phyloP scores from a whole-genome alignment of 495 filamentous ascomycete genomes.

The Hypoxylon fragiforme region DNA sequence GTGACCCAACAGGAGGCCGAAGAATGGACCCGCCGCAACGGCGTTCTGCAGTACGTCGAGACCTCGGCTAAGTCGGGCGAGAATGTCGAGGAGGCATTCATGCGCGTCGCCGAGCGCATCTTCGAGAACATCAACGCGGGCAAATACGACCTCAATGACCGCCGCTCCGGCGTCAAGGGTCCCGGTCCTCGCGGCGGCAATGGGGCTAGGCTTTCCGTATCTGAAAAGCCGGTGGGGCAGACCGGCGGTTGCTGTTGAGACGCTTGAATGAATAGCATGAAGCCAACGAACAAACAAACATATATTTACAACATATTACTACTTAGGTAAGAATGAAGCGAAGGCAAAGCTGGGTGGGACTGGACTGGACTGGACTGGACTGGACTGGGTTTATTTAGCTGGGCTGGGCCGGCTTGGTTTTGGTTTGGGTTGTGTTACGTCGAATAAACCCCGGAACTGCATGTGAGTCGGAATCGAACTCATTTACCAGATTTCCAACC shows the following conservation, averaged over 20 bases:
- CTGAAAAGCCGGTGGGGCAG: slow-evolving; percentile 36
- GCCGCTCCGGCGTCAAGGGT: slow-evolving; percentile 86
- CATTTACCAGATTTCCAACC: too few relatives aligned
- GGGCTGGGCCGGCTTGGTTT: too few relatives aligned
- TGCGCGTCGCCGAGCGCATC: slow-evolving; percentile 90
- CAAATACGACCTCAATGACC: slow-evolving; percentile 91
- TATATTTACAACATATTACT: too few relatives aligned
- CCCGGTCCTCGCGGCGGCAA: slow-evolving; percentile 55
- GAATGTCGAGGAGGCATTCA: slow-evolving; percentile 88
- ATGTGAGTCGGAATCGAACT: too few relatives aligned
- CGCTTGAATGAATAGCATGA: neutral
- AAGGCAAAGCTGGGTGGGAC: too few relatives aligned
- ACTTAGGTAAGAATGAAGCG: too few relatives aligned
- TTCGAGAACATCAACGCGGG: slow-evolving; percentile 94
- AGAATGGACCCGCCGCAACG: slow-evolving; percentile 82
- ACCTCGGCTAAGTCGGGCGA: slow-evolving; percentile 95
- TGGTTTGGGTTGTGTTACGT: neutral
- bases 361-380: too few relatives aligned
- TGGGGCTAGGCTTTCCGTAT: slow-evolving; percentile 44
- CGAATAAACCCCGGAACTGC: too few relatives aligned
- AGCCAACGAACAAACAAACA: too few relatives aligned
- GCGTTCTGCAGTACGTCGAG: slow-evolving; percentile 87
- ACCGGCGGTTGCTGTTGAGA: slow-evolving; percentile 37
- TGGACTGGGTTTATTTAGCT: too few relatives aligned
- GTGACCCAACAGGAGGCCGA: slow-evolving; percentile 79